Evolutionary conservation across 345 rosid genomes (phyloP).

Genomic region (Noccaea caerulescens): DNA sequence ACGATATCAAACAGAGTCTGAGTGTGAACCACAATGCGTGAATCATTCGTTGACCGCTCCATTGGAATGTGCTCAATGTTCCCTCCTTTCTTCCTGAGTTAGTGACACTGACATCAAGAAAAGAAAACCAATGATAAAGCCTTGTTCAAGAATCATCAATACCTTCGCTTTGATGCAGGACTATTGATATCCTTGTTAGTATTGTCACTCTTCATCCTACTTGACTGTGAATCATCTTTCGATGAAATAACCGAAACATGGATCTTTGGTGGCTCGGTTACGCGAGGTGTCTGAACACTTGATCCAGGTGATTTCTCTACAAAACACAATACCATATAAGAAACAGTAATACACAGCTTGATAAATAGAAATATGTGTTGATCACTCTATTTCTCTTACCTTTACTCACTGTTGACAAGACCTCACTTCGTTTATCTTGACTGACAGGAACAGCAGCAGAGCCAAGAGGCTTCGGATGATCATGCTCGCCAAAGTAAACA

Average conservation of each 20-base stretch:
- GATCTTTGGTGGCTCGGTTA: slow-evolving; percentile 43
- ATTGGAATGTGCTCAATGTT: slow-evolving; percentile 45
- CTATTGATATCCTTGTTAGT: slow-evolving; percentile 50
- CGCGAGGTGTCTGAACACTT: slow-evolving; percentile 47
- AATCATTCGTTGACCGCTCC: slow-evolving; percentile 59
- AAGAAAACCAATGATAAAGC: slow-evolving; percentile 2
- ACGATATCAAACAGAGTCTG: slow-evolving; percentile 65
- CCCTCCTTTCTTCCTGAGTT: slow-evolving; percentile 67
- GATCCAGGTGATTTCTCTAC: slow-evolving; percentile 56
- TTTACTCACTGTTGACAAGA: slow-evolving; percentile 44
- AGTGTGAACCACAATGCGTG: slow-evolving; percentile 66
- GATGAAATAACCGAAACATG: slow-evolving; percentile 46
- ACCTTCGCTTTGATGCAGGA: slow-evolving; percentile 73
- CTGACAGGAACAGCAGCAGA: slow-evolving; percentile 48
- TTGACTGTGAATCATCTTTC: slow-evolving; percentile 52
- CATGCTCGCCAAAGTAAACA: slow-evolving; percentile 75
- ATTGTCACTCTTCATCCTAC: slow-evolving; percentile 51
- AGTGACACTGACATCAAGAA: slow-evolving; percentile 26
- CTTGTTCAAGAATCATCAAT: slow-evolving; percentile 33
- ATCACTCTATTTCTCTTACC: slow-evolving; percentile 48
- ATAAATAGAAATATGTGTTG: neutral
- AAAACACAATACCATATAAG: slow-evolving; percentile 39
- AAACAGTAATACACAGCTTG: slow-evolving; percentile 13
- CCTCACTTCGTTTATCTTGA: slow-evolving; percentile 55
- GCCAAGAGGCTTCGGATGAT: slow-evolving; percentile 68